These are phyloP conservation scores for Globisporangium irregulare DNA, from an alignment of 352 stramenopile genomes.

Conservation along the genomic window DNA sequence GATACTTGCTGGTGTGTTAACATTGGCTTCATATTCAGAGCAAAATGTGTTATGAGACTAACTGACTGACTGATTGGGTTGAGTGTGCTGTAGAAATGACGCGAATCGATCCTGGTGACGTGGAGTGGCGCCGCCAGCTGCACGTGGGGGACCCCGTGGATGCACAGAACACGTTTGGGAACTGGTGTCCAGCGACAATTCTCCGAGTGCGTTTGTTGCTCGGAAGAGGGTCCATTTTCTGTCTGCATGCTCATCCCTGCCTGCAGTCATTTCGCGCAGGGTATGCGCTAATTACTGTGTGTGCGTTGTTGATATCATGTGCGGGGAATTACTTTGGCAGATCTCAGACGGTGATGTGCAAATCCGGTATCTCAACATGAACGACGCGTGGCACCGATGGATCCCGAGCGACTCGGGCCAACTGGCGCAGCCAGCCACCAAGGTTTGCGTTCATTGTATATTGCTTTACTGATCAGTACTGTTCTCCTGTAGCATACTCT, in stretches of 20 bases:
- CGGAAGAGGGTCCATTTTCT: background rate
- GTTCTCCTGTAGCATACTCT: background rate
- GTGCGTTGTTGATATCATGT: background rate
- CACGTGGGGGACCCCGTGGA: slow-evolving; percentile 63
- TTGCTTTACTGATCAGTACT: background rate
- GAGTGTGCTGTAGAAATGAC: slow-evolving; percentile 64
- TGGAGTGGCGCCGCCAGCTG: slow-evolving; percentile 72
- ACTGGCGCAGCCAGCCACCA: slow-evolving; percentile 50
- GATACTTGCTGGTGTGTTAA: background rate
- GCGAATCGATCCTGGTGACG: slow-evolving; percentile 63
- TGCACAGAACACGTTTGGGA: slow-evolving; percentile 79
- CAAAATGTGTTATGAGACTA: background rate
- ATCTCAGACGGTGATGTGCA: slow-evolving; percentile 58
- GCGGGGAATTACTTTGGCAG: slow-evolving; percentile 18
- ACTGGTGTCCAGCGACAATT: slow-evolving; percentile 74
- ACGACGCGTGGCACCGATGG: slow-evolving; percentile 71
- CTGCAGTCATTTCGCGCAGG: background rate
- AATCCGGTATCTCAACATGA: slow-evolving; percentile 82
- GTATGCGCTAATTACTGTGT: background rate
- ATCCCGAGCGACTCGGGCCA: slow-evolving; percentile 60
- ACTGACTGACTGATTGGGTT: slow-evolving; percentile 5
- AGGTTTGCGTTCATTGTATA: slow-evolving; percentile 26
- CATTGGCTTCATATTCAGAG: background rate
- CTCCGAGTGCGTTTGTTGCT: slow-evolving; percentile 24
- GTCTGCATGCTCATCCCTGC: background rate